A percentile compares a stretch with the other conserved stretches of the same genome.
phyloP scores from a whole-genome alignment of 2,329 filamentous ascomycete species.

The Biscogniauxia marginata region DNA sequence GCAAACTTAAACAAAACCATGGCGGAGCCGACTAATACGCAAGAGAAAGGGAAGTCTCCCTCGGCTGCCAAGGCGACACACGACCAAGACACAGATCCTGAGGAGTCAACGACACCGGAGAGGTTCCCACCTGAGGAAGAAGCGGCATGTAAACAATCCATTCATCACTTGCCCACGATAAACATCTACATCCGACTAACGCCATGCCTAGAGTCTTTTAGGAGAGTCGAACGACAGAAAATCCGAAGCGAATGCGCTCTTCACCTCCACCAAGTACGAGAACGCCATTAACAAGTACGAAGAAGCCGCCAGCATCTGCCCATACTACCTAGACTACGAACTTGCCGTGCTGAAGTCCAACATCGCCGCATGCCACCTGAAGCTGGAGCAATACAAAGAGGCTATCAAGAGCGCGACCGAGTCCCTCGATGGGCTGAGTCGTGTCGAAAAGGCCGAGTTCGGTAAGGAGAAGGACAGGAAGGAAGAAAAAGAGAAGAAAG shows the following conservation, averaged over 20 bases:
- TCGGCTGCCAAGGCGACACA: not conserved
- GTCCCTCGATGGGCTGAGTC: conserved; percentile 71
- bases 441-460: conserved; percentile 44
- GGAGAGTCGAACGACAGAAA: conserved; percentile 72
- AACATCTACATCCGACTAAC: not conserved
- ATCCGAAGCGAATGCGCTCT: conserved; percentile 74
- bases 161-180: not conserved
- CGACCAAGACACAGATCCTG: conserved; percentile 19
- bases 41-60: conserved; percentile 8
- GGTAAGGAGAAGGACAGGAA: conserved; percentile 34
- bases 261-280: conserved; percentile 67
- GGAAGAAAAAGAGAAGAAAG: conserved; percentile 46
- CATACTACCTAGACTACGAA: conserved; percentile 84
- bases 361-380: conserved; percentile 84
- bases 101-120: conserved; percentile 33
- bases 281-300: conserved; percentile 82
- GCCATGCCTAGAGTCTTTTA: conserved; percentile 59
- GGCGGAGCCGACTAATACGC: conserved; percentile 7
- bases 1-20: conserved; percentile 10
- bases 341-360: conserved; percentile 85
- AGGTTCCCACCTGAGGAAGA: conserved; percentile 57
- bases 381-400: conserved; percentile 81
- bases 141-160: conserved; percentile 41
- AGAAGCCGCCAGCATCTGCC: conserved; percentile 73
- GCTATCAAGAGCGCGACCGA: conserved; percentile 71